These are phyloP conservation scores for Pichia sp. DNA, from an alignment of 1,139 yeast genomes.

Conservation along the genomic window DNA sequence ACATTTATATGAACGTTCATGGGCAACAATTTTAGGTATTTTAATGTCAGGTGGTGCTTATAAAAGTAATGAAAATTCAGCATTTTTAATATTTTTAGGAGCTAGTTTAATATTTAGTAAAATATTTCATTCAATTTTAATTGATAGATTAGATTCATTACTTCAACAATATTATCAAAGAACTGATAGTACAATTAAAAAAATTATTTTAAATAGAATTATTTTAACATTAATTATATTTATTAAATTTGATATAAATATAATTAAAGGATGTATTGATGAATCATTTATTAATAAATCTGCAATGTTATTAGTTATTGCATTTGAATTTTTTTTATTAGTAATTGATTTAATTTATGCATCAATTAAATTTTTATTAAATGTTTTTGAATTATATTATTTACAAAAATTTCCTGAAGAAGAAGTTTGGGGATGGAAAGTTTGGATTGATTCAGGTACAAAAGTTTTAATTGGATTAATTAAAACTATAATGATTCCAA, in stretches of 20 bases:
- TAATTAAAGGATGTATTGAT: constrained; percentile 52
- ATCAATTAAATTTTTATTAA: constrained; percentile 45
- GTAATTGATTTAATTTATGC: constrained; percentile 49
- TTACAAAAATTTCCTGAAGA: constrained; percentile 42
- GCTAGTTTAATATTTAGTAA: constrained; percentile 49
- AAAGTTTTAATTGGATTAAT: constrained; percentile 43
- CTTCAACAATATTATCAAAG: constrained; percentile 33
- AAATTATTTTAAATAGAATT: constrained; percentile 32
- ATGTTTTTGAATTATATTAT: constrained; percentile 50
- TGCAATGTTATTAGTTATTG: constrained; percentile 53
- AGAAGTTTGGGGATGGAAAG: constrained; percentile 73
- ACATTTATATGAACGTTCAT: constrained; percentile 61
- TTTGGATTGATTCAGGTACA: constrained; percentile 50
- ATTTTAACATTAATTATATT: constrained; percentile 38
- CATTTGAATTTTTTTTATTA: constrained; percentile 69
- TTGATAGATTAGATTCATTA: constrained; percentile 55
- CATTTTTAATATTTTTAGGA: constrained; percentile 38
- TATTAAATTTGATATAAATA: constrained; percentile 42
- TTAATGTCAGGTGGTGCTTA: constrained; percentile 60
- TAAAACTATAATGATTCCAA: constrained; percentile 8
- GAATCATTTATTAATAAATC: constrained; percentile 49
- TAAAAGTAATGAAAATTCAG: constrained; percentile 44
- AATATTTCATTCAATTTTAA: constrained; percentile 68
- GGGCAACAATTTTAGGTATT: constrained; percentile 62
- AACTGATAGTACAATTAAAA: constrained; percentile 13